phyloP scores from a whole-genome alignment of 495 filamentous ascomycete species.

The Staphylotrichum longicolle region DNA sequence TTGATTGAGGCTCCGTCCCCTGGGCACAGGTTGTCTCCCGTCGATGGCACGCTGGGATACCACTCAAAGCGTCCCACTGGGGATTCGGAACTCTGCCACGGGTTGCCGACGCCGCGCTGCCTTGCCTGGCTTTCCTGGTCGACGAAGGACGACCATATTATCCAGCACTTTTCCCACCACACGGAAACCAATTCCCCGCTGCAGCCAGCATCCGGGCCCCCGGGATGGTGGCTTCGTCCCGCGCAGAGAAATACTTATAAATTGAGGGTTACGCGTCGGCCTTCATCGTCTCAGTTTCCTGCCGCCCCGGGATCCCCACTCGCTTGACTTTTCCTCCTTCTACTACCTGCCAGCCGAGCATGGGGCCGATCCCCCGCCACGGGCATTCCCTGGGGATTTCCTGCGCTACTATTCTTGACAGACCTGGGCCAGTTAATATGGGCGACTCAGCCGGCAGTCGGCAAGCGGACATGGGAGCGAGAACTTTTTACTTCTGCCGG shows the following conservation, averaged over 20 bases:
- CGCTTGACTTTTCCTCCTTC: constrained; percentile 19
- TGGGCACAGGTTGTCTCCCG: constrained; percentile 2
- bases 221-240: constrained; percentile 24
- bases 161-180: constrained; percentile 34
- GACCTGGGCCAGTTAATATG: constrained; percentile 27
- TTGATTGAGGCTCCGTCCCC: constrained; percentile 18
- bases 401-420: constrained; percentile 30
- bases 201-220: constrained; percentile 30
- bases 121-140: constrained; percentile 30
- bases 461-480: constrained; percentile 21
- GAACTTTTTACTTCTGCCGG: constrained; percentile 23
- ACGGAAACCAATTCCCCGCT: constrained; percentile 29
- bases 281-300: constrained; percentile 23
- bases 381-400: no score
- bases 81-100: constrained; percentile 17
- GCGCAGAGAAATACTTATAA: constrained; percentile 27
- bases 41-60: constrained; percentile 17
- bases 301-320: constrained; percentile 19
- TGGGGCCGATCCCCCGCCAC: no score
- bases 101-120: constrained; percentile 17
- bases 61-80: background rate
- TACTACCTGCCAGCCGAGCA: constrained; percentile 23
- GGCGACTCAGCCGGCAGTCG: constrained; percentile 34
- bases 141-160: constrained; percentile 26
- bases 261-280: constrained; percentile 38